Evolutionary conservation across 768 basidiomycete genomes (phyloP).

Genomic region (Phylloporus sp.): DNA sequence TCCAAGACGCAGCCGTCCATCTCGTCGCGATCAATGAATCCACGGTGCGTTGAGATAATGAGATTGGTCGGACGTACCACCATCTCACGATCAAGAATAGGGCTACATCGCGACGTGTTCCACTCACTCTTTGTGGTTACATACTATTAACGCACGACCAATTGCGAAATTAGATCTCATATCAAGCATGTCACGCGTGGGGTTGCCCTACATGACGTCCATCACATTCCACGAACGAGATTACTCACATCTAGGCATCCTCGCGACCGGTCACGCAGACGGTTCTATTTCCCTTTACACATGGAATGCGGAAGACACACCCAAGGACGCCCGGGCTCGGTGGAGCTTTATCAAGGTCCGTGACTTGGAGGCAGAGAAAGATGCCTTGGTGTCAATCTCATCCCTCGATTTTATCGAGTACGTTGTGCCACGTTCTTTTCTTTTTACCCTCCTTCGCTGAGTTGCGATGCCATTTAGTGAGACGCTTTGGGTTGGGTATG

Average conservation of each 20-base stretch:
- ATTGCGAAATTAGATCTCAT: constrained; percentile 68
- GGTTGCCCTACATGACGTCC: constrained; percentile 57
- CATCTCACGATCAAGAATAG: constrained; percentile 37
- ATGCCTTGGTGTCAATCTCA: constrained; percentile 48
- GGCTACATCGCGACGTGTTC: constrained; percentile 89
- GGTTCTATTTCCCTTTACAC: constrained; percentile 78
- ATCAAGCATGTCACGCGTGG: constrained; percentile 39
- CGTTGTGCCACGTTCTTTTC: constrained; percentile 8
- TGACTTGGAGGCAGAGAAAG: constrained; percentile 54
- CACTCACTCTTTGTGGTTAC: constrained; percentile 61
- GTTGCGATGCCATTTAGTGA: constrained; percentile 11
- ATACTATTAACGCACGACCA: constrained; percentile 81
- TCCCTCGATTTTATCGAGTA: constrained; percentile 84
- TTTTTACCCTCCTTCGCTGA: background rate
- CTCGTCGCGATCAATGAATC: constrained; percentile 81
- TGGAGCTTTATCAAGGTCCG: constrained; percentile 76
- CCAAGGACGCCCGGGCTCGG: constrained; percentile 56
- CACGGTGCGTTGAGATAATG: constrained; percentile 51
- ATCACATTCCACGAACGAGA: constrained; percentile 89
- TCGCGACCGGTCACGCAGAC: constrained; percentile 78
- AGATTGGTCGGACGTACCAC: background rate
- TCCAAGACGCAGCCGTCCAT: constrained; percentile 46
- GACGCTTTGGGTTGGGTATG: constrained; percentile 24
- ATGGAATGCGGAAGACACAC: constrained; percentile 77
- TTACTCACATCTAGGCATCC: constrained; percentile 69